Evolutionary conservation across 2,329 filamentous ascomycete species (phyloP).

Genomic region (Trichoderma aggressivum): DNA sequence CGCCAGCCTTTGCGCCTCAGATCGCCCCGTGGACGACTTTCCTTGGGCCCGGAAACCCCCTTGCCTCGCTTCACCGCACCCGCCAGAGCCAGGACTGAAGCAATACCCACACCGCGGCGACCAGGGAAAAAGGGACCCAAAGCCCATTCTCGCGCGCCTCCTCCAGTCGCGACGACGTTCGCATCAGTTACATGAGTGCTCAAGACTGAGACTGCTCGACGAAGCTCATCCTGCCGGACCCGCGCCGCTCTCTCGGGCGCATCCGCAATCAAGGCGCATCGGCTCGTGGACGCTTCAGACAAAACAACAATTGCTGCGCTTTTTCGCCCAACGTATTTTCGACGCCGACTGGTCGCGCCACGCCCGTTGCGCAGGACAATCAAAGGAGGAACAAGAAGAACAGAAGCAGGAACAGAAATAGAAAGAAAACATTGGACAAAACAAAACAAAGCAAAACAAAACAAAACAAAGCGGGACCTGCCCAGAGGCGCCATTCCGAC

Average conservation of each 20-base stretch:
- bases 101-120: constrained; percentile 10
- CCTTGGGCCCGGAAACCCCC: not conserved
- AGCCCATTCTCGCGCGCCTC: constrained; percentile 11
- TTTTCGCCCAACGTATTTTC: not conserved
- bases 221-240: not conserved
- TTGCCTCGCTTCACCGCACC: constrained; percentile 18
- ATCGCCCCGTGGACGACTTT: not conserved
- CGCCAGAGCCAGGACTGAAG: not conserved
- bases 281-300: not conserved
- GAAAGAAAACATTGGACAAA: not conserved
- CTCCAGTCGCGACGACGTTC: constrained; percentile 11
- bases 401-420: not conserved
- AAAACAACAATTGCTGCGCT: not conserved
- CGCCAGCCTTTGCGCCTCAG: not conserved
- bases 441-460: not conserved
- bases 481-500: constrained; percentile 4
- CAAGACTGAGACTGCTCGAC: constrained; percentile 5
- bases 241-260: constrained; percentile 11
- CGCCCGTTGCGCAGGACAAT: not conserved
- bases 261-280: constrained; percentile 10
- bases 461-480: not conserved
- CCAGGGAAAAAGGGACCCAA: not conserved
- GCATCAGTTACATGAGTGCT: constrained; percentile 3
- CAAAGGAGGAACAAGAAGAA: not conserved
- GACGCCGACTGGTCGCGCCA: not conserved